phyloP scores from a whole-genome alignment of 805 yeast species.

The Spathaspora hagerdaliae region DNA sequence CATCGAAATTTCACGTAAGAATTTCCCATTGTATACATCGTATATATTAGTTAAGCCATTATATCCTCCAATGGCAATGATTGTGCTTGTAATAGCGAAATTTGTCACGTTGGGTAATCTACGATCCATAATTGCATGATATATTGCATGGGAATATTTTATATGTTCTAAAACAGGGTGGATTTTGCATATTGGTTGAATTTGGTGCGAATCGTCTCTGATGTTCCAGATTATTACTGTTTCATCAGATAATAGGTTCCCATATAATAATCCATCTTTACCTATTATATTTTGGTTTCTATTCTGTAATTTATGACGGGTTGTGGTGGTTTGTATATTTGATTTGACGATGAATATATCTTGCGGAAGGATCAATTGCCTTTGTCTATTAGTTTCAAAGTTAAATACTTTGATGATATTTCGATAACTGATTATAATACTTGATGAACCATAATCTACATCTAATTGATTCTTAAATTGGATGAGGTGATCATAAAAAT shows the following conservation, averaged over 20 bases:
- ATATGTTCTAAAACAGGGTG: constrained; percentile 20
- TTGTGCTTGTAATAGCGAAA: constrained; percentile 30
- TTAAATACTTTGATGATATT: constrained; percentile 20
- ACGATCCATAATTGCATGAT: constrained; percentile 1
- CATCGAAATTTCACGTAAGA: constrained; percentile 28
- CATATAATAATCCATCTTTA: constrained; percentile 38
- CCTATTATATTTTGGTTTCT: constrained; percentile 28
- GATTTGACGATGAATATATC: constrained; percentile 12
- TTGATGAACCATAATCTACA: constrained; percentile 30
- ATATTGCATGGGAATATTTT: constrained; percentile 10
- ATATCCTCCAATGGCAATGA: constrained; percentile 37
- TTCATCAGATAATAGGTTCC: constrained; percentile 36
- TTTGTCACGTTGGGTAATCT: constrained; percentile 14
- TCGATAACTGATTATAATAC: constrained; percentile 20
- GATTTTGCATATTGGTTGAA: constrained; percentile 14
- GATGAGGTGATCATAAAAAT: constrained; percentile 3
- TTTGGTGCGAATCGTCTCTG: constrained; percentile 17
- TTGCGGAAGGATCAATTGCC: constrained; percentile 12
- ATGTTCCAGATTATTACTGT: constrained; percentile 41
- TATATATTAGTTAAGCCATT: constrained; percentile 41
- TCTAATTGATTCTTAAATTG: constrained; percentile 15
- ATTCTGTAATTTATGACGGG: constrained; percentile 1
- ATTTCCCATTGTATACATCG: constrained; percentile 41
- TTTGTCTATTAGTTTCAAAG: constrained; percentile 7
- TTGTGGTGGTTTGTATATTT: constrained; percentile 14